Conservation (phyloP, 164 flowering plant genomes). For the Vitis amurensis region DNA sequence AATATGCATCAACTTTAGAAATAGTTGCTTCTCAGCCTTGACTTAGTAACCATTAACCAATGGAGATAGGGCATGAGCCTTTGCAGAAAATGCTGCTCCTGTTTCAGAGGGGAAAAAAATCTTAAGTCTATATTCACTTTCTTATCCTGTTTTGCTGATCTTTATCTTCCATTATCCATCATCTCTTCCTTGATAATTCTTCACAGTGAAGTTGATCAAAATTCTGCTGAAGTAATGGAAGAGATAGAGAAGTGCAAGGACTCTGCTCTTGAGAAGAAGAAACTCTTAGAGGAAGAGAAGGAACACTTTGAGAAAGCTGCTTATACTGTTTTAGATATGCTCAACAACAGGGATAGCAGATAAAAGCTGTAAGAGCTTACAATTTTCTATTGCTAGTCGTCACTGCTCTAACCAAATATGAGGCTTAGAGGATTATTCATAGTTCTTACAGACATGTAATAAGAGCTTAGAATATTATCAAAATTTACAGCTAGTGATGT, state of each 20-base stretch:
- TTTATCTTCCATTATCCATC: neutral
- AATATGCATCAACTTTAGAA: neutral
- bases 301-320: conserved; percentile 78
- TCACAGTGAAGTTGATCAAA: conserved; percentile 56
- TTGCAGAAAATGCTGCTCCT: neutral
- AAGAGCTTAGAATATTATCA: neutral
- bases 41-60: neutral
- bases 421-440: neutral
- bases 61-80: neutral
- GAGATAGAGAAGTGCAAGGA: conserved; percentile 77
- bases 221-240: conserved; percentile 59
- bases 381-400: neutral
- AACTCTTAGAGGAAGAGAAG: conserved; percentile 69
- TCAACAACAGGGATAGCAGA: conserved; percentile 31
- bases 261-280: conserved; percentile 58
- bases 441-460: neutral
- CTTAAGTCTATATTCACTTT: neutral
- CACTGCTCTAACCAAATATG: neutral
- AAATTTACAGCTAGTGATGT: neutral
- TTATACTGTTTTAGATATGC: conserved; percentile 66
- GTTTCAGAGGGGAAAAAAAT: neutral
- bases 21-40: neutral
- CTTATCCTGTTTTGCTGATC: neutral
- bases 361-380: conserved; percentile 25
- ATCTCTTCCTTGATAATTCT: neutral